These are phyloP conservation scores for Pseudogymnoascus destructans DNA, from an alignment of 2,329 filamentous ascomycete genomes.

Conservation along the genomic window DNA sequence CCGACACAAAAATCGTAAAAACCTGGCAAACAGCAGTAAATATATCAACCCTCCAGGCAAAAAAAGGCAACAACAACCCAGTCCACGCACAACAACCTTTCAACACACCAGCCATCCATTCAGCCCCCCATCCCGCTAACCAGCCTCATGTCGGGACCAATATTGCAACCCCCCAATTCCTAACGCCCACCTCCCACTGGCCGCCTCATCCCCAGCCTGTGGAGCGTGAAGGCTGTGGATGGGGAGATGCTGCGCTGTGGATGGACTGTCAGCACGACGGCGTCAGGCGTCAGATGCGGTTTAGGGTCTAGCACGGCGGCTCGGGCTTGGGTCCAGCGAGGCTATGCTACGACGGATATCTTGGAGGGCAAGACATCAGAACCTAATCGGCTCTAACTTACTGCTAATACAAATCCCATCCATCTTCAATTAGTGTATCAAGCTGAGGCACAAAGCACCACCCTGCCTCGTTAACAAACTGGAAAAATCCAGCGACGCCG, in stretches of 20 bases:
- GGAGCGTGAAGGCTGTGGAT: background rate
- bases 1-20: background rate
- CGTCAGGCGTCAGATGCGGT: background rate
- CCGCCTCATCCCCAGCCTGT: background rate
- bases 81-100: background rate
- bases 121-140: background rate
- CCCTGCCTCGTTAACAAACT: too few species aligned
- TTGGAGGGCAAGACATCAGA: too few species aligned
- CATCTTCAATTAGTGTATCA: too few species aligned
- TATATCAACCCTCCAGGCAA: background rate
- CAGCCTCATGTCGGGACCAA: background rate
- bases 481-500: too few species aligned
- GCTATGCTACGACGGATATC: too few species aligned
- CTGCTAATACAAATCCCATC: too few species aligned
- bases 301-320: background rate
- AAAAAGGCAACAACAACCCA: background rate
- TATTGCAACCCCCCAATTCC: background rate
- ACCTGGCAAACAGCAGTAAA: background rate
- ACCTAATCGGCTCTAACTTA: too few species aligned
- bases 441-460: too few species aligned
- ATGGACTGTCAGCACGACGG: background rate
- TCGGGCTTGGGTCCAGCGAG: background rate
- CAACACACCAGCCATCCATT: background rate
- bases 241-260: background rate
- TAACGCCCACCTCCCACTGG: background rate